phyloP scores from a whole-genome alignment of 2,329 filamentous ascomycete genomes.

The Venturia pyrina region DNA sequence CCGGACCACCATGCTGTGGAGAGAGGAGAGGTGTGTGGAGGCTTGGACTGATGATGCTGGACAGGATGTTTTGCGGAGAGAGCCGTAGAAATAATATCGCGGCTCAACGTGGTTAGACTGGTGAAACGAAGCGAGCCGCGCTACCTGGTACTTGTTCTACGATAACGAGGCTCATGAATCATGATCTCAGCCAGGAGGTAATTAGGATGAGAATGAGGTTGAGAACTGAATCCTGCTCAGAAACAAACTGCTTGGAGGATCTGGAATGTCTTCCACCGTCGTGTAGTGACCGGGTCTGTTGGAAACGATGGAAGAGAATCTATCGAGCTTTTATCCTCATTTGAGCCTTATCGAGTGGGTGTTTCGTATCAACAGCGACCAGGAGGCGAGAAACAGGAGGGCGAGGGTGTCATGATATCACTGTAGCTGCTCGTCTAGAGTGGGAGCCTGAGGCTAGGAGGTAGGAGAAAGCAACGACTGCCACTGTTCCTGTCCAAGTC shows the following conservation, averaged over 20 bases:
- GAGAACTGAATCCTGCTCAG: background rate
- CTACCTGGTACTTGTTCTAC: no score
- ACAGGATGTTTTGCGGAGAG: background rate
- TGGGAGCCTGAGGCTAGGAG: no score
- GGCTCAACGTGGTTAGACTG: background rate
- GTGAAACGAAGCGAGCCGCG: background rate
- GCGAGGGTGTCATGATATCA: no score
- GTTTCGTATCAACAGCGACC: background rate
- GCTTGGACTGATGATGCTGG: background rate
- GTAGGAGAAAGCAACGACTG: no score
- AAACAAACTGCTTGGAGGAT: background rate
- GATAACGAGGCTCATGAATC: no score
- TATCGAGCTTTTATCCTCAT: background rate
- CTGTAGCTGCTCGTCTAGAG: no score
- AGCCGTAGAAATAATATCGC: background rate
- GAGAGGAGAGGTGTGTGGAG: no score
- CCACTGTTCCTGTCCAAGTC: background rate
- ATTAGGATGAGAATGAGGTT: background rate
- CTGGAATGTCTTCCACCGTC: background rate
- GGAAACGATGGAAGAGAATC: background rate
- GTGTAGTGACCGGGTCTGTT: no score
- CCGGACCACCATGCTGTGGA: background rate
- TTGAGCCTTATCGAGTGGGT: background rate
- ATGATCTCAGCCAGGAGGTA: no score
- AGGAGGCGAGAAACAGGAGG: background rate